Evolutionary conservation across 495 filamentous ascomycete genomes (phyloP).

Genomic region (Bacidia gigantensis): DNA sequence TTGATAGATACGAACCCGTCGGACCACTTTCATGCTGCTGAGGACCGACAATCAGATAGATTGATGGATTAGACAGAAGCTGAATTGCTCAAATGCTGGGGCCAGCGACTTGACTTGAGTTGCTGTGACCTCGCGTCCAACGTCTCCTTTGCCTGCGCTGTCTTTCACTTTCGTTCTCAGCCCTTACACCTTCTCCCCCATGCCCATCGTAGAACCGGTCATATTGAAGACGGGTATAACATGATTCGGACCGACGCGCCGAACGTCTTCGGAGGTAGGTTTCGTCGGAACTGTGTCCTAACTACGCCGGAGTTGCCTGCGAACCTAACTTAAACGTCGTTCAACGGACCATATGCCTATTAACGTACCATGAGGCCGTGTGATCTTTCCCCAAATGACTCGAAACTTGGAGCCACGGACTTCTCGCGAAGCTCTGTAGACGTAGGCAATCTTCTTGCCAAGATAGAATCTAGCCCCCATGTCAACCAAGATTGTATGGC

Average conservation of each 20-base stretch:
- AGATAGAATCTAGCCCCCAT: conserved; percentile 54
- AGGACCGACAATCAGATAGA: too few species aligned
- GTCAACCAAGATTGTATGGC: background rate
- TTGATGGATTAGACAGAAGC: too few species aligned
- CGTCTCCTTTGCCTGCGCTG: too few species aligned
- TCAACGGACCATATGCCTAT: background rate
- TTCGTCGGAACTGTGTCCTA: conserved; percentile 85
- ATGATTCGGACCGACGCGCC: conserved; percentile 94
- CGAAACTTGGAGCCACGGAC: conserved; percentile 91
- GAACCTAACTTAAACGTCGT: background rate
- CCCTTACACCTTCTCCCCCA: background rate
- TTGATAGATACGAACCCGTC: too few species aligned
- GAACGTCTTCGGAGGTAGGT: conserved; percentile 90
- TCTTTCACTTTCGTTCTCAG: background rate
- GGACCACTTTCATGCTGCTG: too few species aligned
- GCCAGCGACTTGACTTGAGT: too few species aligned
- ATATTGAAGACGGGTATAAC: conserved; percentile 84
- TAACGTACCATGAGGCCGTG: conserved; percentile 73
- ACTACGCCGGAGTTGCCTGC: conserved; percentile 92
- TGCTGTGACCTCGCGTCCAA: too few species aligned
- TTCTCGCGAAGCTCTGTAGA: conserved; percentile 88
- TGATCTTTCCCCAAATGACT: conserved; percentile 99
- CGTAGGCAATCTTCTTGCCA: conserved; percentile 93
- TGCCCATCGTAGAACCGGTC: conserved; percentile 6
- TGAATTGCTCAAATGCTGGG: too few species aligned